phyloP scores from a whole-genome alignment of 1,284 basidiomycete genomes.

The Wallemia ichthyophaga region DNA sequence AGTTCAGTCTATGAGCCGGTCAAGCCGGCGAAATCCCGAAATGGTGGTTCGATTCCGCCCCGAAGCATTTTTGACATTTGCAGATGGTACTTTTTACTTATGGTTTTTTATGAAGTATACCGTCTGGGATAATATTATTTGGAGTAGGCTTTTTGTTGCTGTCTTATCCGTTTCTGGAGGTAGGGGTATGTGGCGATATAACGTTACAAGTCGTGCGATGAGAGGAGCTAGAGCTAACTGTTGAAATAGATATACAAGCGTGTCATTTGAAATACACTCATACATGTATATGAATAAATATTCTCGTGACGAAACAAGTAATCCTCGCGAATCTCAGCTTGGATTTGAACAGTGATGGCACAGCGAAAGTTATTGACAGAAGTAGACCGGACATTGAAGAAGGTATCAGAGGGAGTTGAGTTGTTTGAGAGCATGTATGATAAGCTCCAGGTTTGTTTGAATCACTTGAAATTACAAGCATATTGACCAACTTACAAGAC shows the following conservation, averaged over 20 bases:
- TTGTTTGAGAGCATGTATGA: conserved; percentile 82
- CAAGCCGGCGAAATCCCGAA: not conserved
- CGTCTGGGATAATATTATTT: not conserved
- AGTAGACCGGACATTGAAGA: conserved; percentile 85
- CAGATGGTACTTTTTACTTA: not conserved
- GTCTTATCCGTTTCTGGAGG: too few relatives aligned
- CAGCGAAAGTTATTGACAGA: conserved; percentile 23
- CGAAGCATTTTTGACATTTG: not conserved
- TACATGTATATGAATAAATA: not conserved
- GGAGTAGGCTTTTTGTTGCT: too few relatives aligned
- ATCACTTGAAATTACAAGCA: not conserved
- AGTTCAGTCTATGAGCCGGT: not conserved
- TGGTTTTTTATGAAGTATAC: too few relatives aligned
- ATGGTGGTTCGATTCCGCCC: not conserved
- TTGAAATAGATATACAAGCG: too few relatives aligned
- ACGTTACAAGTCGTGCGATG: too few relatives aligned
- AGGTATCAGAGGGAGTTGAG: conserved; percentile 75
- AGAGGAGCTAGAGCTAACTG: too few relatives aligned
- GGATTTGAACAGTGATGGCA: not conserved
- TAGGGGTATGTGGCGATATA: too few relatives aligned
- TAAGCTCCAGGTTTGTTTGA: conserved; percentile 33
- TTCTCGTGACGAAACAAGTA: not conserved
- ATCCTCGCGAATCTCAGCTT: not conserved
- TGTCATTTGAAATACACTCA: not conserved
- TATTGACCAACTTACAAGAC: conserved; percentile 19